phyloP scores from a whole-genome alignment of 164 flowering plant genomes.

The Vitis riparia region DNA sequence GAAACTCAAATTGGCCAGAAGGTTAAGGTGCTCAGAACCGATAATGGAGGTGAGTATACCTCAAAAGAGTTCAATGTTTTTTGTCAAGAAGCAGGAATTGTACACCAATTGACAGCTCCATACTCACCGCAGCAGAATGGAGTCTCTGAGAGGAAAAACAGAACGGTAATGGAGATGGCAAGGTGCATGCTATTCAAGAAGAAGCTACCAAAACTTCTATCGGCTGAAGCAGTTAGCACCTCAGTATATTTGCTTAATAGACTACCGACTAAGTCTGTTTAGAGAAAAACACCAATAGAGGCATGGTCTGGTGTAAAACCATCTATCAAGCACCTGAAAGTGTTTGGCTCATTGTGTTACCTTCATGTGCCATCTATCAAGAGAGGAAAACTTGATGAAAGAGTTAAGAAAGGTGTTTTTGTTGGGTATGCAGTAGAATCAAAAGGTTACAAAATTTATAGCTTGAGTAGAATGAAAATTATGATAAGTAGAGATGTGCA shows the following conservation, averaged over 20 bases:
- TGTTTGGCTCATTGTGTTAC: conserved; percentile 6
- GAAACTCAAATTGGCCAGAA: background rate
- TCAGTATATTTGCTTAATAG: background rate
- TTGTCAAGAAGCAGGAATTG: background rate
- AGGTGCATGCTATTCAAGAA: conserved; percentile 2
- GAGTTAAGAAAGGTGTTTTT: background rate
- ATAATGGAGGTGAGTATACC: background rate
- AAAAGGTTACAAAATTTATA: background rate
- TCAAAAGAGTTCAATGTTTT: background rate
- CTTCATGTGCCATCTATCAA: background rate
- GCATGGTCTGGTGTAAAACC: background rate
- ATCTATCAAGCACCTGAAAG: background rate
- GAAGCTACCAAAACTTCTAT: background rate
- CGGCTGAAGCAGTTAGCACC: background rate
- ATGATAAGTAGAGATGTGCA: background rate
- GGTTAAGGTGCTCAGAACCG: background rate
- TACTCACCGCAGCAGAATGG: conserved; percentile 3
- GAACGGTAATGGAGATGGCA: conserved; percentile 4
- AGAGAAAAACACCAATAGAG: background rate
- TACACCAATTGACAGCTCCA: background rate
- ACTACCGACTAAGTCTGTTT: background rate
- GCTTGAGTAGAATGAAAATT: background rate
- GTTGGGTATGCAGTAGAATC: background rate
- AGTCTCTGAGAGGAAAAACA: conserved; percentile 1
- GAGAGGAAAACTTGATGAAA: background rate